Evolutionary conservation across 2,329 filamentous ascomycete species (phyloP).

Genomic region (Botrytis fabae): DNA sequence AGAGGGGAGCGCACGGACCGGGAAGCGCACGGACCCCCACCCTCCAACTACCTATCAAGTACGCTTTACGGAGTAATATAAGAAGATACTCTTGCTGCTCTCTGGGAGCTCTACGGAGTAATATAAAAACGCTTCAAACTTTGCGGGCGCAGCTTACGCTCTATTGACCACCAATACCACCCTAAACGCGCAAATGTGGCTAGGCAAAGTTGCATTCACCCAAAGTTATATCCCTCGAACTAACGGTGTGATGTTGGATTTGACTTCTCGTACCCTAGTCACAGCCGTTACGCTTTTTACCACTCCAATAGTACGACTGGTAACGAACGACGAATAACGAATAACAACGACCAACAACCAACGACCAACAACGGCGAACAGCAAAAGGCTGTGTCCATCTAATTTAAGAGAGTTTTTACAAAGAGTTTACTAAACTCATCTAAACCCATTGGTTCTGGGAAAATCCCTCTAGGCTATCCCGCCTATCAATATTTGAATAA

Average conservation of each 20-base stretch:
- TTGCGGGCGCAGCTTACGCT: neutral
- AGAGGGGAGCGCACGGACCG: neutral
- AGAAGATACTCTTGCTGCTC: neutral
- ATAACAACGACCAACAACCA: neutral
- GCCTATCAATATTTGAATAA: neutral
- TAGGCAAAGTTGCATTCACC: neutral
- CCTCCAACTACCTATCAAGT: neutral
- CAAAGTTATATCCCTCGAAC: neutral
- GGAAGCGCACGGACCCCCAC: neutral
- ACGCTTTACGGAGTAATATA: neutral
- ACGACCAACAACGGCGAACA: too few relatives aligned
- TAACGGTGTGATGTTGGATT: too few relatives aligned
- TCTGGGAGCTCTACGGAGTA: neutral
- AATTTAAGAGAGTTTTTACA: neutral
- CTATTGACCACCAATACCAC: neutral
- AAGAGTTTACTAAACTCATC: conserved; percentile 1
- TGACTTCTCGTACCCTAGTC: neutral
- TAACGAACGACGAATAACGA: neutral
- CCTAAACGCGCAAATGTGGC: neutral
- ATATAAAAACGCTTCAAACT: neutral
- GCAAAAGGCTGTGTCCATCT: neutral
- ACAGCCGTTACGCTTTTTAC: neutral
- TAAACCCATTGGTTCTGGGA: neutral
- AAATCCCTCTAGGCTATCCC: neutral
- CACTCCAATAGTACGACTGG: too few relatives aligned